Evolutionary conservation across 2,329 filamentous ascomycete genomes (phyloP), one percentile per base, ranked within the genome.

Genomic region (Pseudophaeomoniella oleicola): DNA sequence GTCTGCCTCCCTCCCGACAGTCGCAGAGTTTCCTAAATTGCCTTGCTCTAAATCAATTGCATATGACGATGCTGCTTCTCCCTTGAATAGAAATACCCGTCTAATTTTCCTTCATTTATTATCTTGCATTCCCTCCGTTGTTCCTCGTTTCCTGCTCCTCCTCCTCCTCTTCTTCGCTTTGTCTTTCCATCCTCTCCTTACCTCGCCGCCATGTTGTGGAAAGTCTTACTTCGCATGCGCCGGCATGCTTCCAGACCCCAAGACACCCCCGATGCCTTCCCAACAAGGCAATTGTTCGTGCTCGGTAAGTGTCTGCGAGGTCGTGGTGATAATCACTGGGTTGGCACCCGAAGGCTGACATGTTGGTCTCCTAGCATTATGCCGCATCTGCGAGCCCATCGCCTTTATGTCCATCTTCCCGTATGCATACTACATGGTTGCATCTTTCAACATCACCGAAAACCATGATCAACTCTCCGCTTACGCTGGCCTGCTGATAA

Each of bases 351-450:
- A 48, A 46, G 35, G 37, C 38, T 32, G 39, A 16, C 41, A n/a
- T 27, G n/a, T n/a, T n/a, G n/a, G n/a, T 10, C 27, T 16, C 35
- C 17, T 44, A 92, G 87, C 86, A 32, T 70, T 94, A 52, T 94
- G 87, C 62, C 80, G 90, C 53, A 88, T 98, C 65, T 94, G 86
- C 67, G 90, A 98, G 57, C 90, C 90, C 36, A 96, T 98, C 58
- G 90, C 90, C 4, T 96, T 98, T 69, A 96, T 94, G 85, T 94
- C 87, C 37, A 94, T 96, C 49, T 96, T 98, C 56, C 90, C 90
- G 2, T 98, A 96, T 59, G 86, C 93, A 49, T 96, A 94, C 65
- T 88, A 82, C 66, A 96, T 98, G 90, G 81, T 96, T 48, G 71
- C 86, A 50, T 85, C 86, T 42, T 96, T 96, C 60, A 69, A 82